Evolutionary conservation across 306 rosid genomes (phyloP).

Genomic region (Bauhinia variegata): DNA sequence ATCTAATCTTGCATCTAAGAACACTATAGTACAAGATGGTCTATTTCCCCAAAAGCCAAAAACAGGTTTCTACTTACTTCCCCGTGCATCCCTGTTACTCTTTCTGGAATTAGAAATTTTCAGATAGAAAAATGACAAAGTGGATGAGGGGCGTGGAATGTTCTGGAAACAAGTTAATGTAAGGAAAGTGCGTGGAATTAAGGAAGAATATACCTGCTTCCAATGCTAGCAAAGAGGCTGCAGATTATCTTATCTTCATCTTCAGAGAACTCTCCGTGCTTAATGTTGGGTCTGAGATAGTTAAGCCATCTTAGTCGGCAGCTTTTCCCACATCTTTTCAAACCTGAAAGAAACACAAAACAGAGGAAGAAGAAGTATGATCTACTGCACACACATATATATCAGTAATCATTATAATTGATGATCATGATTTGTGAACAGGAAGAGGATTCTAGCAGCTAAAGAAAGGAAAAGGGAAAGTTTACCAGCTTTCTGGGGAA

Average conservation of each 20-base stretch:
- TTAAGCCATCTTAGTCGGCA: slow-evolving; percentile 96
- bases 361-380: slow-evolving; percentile 1
- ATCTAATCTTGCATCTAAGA: slow-evolving; percentile 41
- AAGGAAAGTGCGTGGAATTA: not conserved
- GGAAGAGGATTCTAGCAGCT: not conserved
- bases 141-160: not conserved
- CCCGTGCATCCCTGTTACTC: not conserved
- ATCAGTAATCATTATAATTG: not conserved
- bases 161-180: not conserved
- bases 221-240: slow-evolving; percentile 79
- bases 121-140: not conserved
- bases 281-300: slow-evolving; percentile 91
- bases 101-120: slow-evolving; percentile 18
- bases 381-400: not conserved
- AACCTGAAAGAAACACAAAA: slow-evolving; percentile 50
- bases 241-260: slow-evolving; percentile 81
- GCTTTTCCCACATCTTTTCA: slow-evolving; percentile 93
- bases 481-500: slow-evolving; percentile 82
- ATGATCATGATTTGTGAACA: not conserved
- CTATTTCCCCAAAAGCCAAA: slow-evolving; percentile 6
- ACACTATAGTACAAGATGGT: not conserved
- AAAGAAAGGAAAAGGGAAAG: not conserved
- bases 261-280: slow-evolving; percentile 87
- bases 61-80: not conserved
- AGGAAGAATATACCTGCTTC: slow-evolving; percentile 71